phyloP scores from a whole-genome alignment of 2,329 filamentous ascomycete genomes.

The Lomentospora prolificans region DNA sequence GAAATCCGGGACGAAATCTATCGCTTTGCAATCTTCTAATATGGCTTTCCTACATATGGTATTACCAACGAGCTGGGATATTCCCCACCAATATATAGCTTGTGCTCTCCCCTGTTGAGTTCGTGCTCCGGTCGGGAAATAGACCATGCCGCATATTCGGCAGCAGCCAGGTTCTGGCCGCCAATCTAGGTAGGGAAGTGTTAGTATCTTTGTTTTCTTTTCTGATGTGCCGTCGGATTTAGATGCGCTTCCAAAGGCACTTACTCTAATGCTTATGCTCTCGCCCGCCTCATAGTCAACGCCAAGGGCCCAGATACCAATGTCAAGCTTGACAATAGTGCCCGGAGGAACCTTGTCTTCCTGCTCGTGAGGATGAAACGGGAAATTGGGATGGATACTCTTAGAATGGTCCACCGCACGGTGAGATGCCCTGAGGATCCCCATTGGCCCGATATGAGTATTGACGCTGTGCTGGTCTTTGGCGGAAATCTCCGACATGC shows the following conservation, averaged over 20 bases:
- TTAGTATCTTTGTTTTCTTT: too few species aligned
- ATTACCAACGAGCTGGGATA: slow-evolving; percentile 27
- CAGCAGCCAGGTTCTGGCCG: slow-evolving; percentile 24
- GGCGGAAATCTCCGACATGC: slow-evolving; percentile 19
- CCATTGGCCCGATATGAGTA: slow-evolving; percentile 29
- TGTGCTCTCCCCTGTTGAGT: slow-evolving; percentile 28
- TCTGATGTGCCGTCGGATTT: too few species aligned
- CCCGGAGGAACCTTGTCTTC: slow-evolving; percentile 30
- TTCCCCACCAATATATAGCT: slow-evolving; percentile 26
- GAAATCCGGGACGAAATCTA: too few species aligned
- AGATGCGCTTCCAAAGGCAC: too few species aligned
- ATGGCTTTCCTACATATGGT: slow-evolving; percentile 7
- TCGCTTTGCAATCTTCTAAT: background rate
- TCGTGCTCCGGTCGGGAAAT: slow-evolving; percentile 28
- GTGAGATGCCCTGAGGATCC: slow-evolving; percentile 34
- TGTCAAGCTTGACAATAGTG: slow-evolving; percentile 32
- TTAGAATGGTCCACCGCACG: slow-evolving; percentile 23
- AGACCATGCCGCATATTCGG: slow-evolving; percentile 28
- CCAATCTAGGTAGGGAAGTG: too few species aligned
- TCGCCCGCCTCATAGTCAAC: slow-evolving; percentile 34
- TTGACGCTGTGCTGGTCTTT: slow-evolving; percentile 29
- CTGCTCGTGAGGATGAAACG: slow-evolving; percentile 26
- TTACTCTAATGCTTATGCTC: slow-evolving; percentile 10
- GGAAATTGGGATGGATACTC: slow-evolving; percentile 22
- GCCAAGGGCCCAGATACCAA: slow-evolving; percentile 36